Evolutionary conservation across 1,139 yeast genomes (phyloP).

Genomic region (Ogataea hybrid): DNA sequence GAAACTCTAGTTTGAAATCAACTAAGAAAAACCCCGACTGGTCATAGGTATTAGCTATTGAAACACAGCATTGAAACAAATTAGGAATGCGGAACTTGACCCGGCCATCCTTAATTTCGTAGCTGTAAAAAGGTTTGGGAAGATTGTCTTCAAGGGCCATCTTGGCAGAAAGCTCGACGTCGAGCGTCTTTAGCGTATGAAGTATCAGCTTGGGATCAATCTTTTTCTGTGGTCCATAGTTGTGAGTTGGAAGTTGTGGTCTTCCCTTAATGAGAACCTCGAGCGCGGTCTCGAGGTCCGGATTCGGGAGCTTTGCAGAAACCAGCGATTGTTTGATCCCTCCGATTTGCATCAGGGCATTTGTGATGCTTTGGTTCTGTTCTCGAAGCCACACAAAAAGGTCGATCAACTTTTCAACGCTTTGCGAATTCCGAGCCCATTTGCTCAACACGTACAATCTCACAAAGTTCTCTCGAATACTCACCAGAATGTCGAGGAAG

Average conservation of each 20-base stretch:
- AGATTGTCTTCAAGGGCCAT: constrained; percentile 66
- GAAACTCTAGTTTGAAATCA: constrained; percentile 67
- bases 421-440: constrained; percentile 77
- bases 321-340: constrained; percentile 58
- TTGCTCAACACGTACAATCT: constrained; percentile 81
- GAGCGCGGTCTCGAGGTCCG: constrained; percentile 81
- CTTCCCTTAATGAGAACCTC: constrained; percentile 79
- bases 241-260: constrained; percentile 72
- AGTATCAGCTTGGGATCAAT: constrained; percentile 59
- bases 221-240: constrained; percentile 49
- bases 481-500: constrained; percentile 65
- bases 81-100: constrained; percentile 62
- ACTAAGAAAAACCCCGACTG: constrained; percentile 72
- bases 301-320: constrained; percentile 87
- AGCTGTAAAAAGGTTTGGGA: constrained; percentile 62
- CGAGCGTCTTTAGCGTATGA: constrained; percentile 64
- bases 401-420: constrained; percentile 75
- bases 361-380: constrained; percentile 66
- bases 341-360: constrained; percentile 55
- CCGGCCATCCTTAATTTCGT: constrained; percentile 71
- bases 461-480: constrained; percentile 75
- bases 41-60: constrained; percentile 62
- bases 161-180: constrained; percentile 70
- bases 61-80: constrained; percentile 68
- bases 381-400: constrained; percentile 84